Conservation (phyloP, 1,284 basidiomycete genomes). For the Apiotrichum brassicae region DNA sequence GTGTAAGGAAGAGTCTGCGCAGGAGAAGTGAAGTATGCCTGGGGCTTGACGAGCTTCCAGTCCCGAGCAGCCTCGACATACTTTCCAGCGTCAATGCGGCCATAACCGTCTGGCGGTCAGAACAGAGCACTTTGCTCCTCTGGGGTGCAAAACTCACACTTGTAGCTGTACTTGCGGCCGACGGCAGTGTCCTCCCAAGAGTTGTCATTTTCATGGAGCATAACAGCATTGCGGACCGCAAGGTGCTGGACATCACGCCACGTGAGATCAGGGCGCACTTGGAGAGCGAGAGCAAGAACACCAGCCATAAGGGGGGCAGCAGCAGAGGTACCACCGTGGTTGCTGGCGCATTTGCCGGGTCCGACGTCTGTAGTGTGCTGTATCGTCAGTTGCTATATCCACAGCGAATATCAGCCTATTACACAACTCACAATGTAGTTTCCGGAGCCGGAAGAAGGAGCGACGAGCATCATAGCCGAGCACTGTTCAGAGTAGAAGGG, state of each 20-base stretch:
- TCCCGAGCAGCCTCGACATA: conserved; percentile 74
- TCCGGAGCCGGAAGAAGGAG: conserved; percentile 92
- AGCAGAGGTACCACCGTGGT: conserved; percentile 93
- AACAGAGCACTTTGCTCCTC: not conserved
- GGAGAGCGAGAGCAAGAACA: conserved; percentile 78
- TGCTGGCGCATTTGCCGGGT: conserved; percentile 62
- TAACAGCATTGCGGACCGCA: conserved; percentile 68
- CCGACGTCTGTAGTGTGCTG: conserved; percentile 86
- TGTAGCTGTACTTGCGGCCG: conserved; percentile 85
- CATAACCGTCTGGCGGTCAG: conserved; percentile 63
- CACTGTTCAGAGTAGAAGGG: conserved; percentile 97
- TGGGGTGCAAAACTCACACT: conserved; percentile 51
- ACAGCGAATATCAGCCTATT: conserved; percentile 57
- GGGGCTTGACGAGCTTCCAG: conserved; percentile 89
- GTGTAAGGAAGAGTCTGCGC: conserved; percentile 56
- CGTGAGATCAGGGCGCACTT: conserved; percentile 80
- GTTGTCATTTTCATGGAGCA: conserved; percentile 81
- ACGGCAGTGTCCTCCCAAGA: conserved; percentile 86
- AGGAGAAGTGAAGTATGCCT: conserved; percentile 77
- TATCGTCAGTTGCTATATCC: not conserved
- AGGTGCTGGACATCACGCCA: conserved; percentile 98
- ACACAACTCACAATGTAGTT: conserved; percentile 64
- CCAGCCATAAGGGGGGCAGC: conserved; percentile 94
- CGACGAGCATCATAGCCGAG: conserved; percentile 92
- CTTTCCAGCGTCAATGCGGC: conserved; percentile 73